phyloP scores from a whole-genome alignment of 768 basidiomycete species.

The Suillus variegatus region DNA sequence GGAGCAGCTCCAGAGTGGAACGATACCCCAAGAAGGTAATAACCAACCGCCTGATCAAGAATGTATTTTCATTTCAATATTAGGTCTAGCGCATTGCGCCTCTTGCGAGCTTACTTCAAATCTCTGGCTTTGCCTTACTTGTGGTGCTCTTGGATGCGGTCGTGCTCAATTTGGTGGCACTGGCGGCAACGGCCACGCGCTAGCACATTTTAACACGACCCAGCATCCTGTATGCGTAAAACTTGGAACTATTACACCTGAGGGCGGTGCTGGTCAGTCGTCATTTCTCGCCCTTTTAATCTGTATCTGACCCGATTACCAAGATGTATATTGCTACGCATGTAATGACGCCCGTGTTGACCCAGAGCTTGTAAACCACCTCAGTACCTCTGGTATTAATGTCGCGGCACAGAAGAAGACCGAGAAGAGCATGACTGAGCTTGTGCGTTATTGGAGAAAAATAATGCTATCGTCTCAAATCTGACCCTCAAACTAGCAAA shows the following conservation, averaged over 20 bases:
- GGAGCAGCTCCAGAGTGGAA: constrained; percentile 40
- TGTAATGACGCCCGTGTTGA: constrained; percentile 86
- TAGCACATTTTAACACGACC: constrained; percentile 72
- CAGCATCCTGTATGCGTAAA: constrained; percentile 87
- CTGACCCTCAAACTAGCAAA: constrained; percentile 57
- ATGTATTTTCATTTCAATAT: background rate
- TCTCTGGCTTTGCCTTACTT: constrained; percentile 93
- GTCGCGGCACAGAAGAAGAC: constrained; percentile 83
- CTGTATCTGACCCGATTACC: background rate
- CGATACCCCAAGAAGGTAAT: constrained; percentile 29
- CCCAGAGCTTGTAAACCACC: constrained; percentile 70
- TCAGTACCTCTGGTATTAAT: constrained; percentile 85
- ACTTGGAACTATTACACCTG: constrained; percentile 94
- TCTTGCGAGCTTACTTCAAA: constrained; percentile 88
- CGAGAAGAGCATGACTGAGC: constrained; percentile 95
- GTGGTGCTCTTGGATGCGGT: constrained; percentile 89
- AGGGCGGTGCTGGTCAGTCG: constrained; percentile 80
- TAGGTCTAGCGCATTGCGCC: constrained; percentile 80
- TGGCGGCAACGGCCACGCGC: constrained; percentile 88
- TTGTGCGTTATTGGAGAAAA: constrained; percentile 49
- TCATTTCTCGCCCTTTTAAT: background rate
- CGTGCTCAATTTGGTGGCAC: constrained; percentile 79
- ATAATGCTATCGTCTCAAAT: background rate
- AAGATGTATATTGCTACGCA: constrained; percentile 91
- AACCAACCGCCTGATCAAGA: background rate